A percentile compares a stretch with the other conserved stretches of the same genome.
Conservation (phyloP, 768 basidiomycete species). For the Mycena chlorophos region DNA sequence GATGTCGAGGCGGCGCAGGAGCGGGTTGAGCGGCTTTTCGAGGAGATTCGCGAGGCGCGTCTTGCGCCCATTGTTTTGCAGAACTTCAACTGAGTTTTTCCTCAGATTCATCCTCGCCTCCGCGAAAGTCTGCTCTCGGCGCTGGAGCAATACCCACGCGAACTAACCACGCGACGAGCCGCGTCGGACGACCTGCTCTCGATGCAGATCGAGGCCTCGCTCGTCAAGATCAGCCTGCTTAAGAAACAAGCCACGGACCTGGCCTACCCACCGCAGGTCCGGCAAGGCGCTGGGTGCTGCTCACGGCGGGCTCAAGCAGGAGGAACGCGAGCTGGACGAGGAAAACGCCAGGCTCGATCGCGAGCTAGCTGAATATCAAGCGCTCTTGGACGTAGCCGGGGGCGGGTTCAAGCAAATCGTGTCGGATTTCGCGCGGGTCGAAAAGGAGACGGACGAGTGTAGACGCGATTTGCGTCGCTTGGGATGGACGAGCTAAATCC, state of each 20-base stretch:
- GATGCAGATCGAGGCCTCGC: constrained; percentile 45
- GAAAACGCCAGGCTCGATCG: too few species aligned
- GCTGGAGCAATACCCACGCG: constrained; percentile 30
- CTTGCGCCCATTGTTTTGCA: too few species aligned
- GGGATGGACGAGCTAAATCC: constrained; percentile 47
- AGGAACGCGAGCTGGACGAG: constrained; percentile 42
- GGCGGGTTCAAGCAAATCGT: constrained; percentile 49
- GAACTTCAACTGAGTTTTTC: too few species aligned
- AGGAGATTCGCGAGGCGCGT: too few species aligned
- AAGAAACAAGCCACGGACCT: neutral
- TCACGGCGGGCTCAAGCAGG: constrained; percentile 33
- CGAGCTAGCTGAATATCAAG: too few species aligned
- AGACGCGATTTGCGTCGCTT: constrained; percentile 47
- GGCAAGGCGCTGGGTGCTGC: constrained; percentile 32
- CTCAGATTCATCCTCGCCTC: constrained; percentile 34
- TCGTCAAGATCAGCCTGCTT: constrained; percentile 43
- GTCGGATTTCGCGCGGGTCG: constrained; percentile 48
- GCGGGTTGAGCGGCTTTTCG: too few species aligned
- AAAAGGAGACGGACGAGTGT: constrained; percentile 52
- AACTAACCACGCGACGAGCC: constrained; percentile 28
- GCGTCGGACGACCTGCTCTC: constrained; percentile 43
- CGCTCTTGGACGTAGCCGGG: too few species aligned
- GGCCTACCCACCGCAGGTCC: neutral
- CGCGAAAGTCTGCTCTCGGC: constrained; percentile 30
- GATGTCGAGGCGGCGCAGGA: too few species aligned